These are phyloP conservation scores for Penicillium sp. DNA, from an alignment of 2,329 filamentous ascomycete genomes.

Conservation along the genomic window DNA sequence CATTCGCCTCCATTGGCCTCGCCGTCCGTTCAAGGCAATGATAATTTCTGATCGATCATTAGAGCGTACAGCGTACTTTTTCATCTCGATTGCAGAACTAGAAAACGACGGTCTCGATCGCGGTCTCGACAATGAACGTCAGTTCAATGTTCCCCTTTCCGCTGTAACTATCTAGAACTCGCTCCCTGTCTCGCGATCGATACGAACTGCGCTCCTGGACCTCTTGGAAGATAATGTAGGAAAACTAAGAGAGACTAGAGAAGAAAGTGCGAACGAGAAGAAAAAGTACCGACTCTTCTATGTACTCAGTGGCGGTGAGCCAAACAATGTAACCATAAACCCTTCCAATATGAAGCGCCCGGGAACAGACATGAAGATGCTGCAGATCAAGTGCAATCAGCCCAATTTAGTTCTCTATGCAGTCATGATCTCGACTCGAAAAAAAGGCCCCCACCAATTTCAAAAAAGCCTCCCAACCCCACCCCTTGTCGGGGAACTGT, in stretches of 20 bases:
- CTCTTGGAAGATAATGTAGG: not conserved
- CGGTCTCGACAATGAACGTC: constrained; percentile 10
- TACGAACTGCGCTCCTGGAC: constrained; percentile 4
- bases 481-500: constrained; percentile 4
- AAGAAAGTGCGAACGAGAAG: not conserved
- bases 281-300: constrained; percentile 1
- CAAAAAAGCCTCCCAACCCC: not conserved
- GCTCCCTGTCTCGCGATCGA: constrained; percentile 1
- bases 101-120: constrained; percentile 14
- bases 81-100: not conserved
- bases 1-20: not conserved
- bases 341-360: not conserved
- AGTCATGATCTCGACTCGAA: not conserved
- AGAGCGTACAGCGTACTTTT: constrained; percentile 3
- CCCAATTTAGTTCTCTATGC: not conserved
- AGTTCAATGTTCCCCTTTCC: not conserved
- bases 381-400: not conserved
- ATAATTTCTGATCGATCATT: not conserved
- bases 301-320: not conserved
- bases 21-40: not conserved
- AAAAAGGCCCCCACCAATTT: not conserved
- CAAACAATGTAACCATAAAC: not conserved
- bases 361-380: not conserved
- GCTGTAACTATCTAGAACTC: not conserved
- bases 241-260: not conserved